Evolutionary conservation across 192 early-diverging fungal species (phyloP).

Genomic region (Coemansia sp.): DNA sequence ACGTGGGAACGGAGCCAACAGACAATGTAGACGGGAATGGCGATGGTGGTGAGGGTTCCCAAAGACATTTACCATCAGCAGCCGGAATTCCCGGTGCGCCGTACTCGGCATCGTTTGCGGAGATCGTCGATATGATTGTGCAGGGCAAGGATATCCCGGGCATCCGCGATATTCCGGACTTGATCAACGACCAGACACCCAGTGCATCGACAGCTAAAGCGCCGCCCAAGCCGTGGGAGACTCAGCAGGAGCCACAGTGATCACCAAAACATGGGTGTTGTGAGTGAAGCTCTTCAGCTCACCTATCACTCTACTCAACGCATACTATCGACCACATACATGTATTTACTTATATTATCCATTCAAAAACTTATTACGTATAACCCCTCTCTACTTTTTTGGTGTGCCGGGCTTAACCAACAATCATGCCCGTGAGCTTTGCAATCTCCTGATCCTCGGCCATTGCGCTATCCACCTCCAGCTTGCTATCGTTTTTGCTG

Average conservation of each 20-base stretch:
- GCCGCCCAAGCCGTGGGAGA: conserved; percentile 52
- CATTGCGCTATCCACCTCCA: background rate
- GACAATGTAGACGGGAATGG: background rate
- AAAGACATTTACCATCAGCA: background rate
- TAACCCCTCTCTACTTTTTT: no score
- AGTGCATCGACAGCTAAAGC: conserved; percentile 28
- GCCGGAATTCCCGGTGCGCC: conserved; percentile 14
- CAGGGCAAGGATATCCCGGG: conserved; percentile 33
- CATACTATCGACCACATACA: background rate
- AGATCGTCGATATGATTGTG: conserved; percentile 41
- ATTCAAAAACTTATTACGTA: no score
- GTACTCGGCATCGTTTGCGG: conserved; percentile 33
- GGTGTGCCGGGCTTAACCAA: no score
- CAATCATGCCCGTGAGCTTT: conserved; percentile 31
- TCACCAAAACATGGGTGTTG: background rate
- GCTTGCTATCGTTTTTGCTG: background rate
- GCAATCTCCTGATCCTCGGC: conserved; percentile 23
- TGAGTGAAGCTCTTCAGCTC: no score
- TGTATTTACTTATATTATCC: conserved; percentile 8
- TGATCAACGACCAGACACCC: conserved; percentile 28
- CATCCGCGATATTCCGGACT: conserved; percentile 41
- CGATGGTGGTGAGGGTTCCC: background rate
- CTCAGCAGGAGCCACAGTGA: background rate
- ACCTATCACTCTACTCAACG: background rate
- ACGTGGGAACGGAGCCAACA: background rate